A percentile compares a stretch with the other conserved stretches of the same genome.
Conservation (phyloP, 2,329 filamentous ascomycete species). For the Dactylellina haptotyla region DNA sequence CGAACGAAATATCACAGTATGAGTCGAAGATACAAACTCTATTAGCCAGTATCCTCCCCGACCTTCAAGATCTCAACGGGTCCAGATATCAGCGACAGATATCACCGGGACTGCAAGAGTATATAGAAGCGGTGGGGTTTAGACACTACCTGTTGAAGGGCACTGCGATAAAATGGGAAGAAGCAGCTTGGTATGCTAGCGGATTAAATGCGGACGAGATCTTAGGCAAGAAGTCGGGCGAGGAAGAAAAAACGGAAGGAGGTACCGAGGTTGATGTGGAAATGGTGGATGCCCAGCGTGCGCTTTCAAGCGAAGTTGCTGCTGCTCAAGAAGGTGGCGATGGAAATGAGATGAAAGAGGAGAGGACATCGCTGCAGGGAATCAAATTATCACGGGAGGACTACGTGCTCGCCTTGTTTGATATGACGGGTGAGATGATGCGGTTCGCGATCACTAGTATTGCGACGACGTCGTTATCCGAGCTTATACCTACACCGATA, state of each 20-base stretch:
- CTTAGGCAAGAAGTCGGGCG: slow-evolving; percentile 59
- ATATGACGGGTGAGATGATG: slow-evolving; percentile 97
- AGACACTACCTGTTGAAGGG: slow-evolving; percentile 85
- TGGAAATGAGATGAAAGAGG: not conserved
- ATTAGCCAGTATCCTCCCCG: slow-evolving; percentile 74
- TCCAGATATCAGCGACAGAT: slow-evolving; percentile 84
- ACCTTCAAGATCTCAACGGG: slow-evolving; percentile 81
- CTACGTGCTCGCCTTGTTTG: slow-evolving; percentile 89
- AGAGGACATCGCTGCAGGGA: slow-evolving; percentile 61
- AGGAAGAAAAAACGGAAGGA: slow-evolving; percentile 55
- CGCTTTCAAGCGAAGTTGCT: not conserved
- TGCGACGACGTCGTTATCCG: slow-evolving; percentile 68
- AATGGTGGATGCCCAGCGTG: slow-evolving; percentile 39
- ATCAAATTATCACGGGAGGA: slow-evolving; percentile 80
- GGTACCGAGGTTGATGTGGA: slow-evolving; percentile 49
- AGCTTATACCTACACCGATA: slow-evolving; percentile 65
- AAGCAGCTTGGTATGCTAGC: slow-evolving; percentile 38
- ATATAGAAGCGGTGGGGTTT: slow-evolving; percentile 90
- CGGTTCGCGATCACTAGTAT: slow-evolving; percentile 90
- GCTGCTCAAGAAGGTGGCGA: not conserved
- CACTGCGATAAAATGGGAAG: slow-evolving; percentile 69
- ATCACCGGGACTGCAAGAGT: slow-evolving; percentile 85
- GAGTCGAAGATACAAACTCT: slow-evolving; percentile 76
- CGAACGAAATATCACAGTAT: slow-evolving; percentile 75
- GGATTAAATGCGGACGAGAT: slow-evolving; percentile 59